phyloP scores from a whole-genome alignment of 768 basidiomycete species.

The Trametes coccinea region DNA sequence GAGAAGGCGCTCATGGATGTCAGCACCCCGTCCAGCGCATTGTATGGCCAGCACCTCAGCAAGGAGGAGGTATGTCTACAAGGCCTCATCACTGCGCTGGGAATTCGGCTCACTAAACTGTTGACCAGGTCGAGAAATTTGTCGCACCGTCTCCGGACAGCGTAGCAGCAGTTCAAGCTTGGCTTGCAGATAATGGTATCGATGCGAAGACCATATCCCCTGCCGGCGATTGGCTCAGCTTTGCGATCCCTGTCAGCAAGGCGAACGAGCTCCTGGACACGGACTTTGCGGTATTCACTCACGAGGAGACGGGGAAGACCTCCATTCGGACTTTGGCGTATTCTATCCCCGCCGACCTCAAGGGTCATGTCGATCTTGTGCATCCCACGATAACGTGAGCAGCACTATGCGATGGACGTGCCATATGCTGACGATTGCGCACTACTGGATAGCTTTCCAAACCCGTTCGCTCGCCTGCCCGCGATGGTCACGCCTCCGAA shows the following conservation, averaged over 20 bases:
- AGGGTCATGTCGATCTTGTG: conserved; percentile 34
- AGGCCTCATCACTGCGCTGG: not conserved
- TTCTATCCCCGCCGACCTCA: conserved; percentile 37
- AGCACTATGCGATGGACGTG: not conserved
- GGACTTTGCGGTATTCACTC: conserved; percentile 37
- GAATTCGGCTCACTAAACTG: not conserved
- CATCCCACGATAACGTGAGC: conserved; percentile 30
- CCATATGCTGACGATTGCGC: conserved; percentile 21
- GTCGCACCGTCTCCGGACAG: conserved; percentile 31
- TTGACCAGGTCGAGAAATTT: conserved; percentile 28
- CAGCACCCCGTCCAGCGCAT: conserved; percentile 38
- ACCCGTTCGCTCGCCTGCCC: conserved; percentile 17
- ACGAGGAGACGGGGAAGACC: conserved; percentile 31
- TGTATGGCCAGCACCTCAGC: conserved; percentile 40
- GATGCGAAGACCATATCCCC: conserved; percentile 31
- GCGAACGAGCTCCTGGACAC: conserved; percentile 39
- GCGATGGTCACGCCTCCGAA: not conserved
- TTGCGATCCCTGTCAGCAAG: conserved; percentile 34
- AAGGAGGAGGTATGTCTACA: conserved; percentile 37
- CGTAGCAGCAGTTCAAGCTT: conserved; percentile 28
- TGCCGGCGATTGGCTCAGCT: conserved; percentile 38
- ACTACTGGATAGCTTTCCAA: conserved; percentile 37
- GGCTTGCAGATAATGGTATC: conserved; percentile 32
- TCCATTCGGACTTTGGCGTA: conserved; percentile 39
- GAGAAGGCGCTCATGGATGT: conserved; percentile 39